These are phyloP conservation scores for Teratosphaeria zuluensis DNA, from an alignment of 2,329 filamentous ascomycete species.

Conservation along the genomic window DNA sequence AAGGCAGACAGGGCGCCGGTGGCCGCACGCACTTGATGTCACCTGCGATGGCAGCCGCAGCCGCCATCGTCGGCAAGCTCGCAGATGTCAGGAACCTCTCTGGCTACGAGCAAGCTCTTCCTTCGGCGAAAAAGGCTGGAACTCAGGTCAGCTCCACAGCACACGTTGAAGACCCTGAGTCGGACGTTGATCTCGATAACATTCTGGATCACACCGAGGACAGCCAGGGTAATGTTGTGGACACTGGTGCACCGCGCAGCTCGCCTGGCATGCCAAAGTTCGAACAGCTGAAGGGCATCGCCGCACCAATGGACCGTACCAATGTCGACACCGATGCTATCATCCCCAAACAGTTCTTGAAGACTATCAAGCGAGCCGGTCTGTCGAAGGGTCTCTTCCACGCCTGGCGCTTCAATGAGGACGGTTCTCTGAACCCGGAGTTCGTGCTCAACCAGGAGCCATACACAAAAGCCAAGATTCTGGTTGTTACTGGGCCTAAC, in stretches of 20 bases:
- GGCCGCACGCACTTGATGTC: constrained; percentile 94
- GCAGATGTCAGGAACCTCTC: constrained; percentile 79
- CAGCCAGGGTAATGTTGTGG: constrained; percentile 55
- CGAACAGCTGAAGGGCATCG: constrained; percentile 71
- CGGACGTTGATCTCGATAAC: constrained; percentile 54
- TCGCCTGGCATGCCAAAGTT: constrained; percentile 71
- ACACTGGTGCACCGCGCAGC: constrained; percentile 36
- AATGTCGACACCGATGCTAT: constrained; percentile 99
- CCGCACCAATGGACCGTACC: constrained; percentile 73
- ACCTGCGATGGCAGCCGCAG: constrained; percentile 89
- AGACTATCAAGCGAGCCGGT: constrained; percentile 96
- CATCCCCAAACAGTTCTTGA: constrained; percentile 98
- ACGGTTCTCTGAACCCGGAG: constrained; percentile 61
- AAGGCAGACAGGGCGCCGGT: constrained; percentile 85
- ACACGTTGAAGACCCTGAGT: constrained; percentile 47
- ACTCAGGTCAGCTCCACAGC: constrained; percentile 50
- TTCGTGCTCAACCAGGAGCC: constrained; percentile 89
- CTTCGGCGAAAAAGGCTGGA: constrained; percentile 39
- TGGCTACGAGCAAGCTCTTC: constrained; percentile 37
- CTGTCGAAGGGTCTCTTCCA: constrained; percentile 83
- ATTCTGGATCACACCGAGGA: constrained; percentile 58
- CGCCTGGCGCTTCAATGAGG: constrained; percentile 63
- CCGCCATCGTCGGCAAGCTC: constrained; percentile 81
- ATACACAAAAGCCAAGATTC: constrained; percentile 74
- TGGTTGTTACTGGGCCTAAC: constrained; percentile 84